Conservation (phyloP, 163 green algal species). For the Prototheca wickerhamii region DNA sequence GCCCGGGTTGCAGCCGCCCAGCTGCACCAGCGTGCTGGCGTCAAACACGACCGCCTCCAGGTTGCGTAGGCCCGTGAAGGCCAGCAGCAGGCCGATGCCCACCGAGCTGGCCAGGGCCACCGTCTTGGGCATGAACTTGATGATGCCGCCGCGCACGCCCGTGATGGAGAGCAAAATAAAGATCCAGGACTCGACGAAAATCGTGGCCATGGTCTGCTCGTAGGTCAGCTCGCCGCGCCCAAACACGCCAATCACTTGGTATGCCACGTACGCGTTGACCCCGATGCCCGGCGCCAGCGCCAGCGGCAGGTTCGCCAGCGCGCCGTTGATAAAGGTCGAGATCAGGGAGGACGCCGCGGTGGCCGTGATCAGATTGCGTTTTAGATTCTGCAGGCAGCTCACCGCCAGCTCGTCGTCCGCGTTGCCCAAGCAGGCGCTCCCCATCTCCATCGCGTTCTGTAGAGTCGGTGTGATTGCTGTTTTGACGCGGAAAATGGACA, state of each 20-base stretch:
- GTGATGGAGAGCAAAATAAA: slow-evolving; percentile 65
- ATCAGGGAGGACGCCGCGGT: slow-evolving; percentile 48
- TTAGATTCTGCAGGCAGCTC: slow-evolving; percentile 17
- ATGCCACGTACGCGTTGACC: slow-evolving; percentile 79
- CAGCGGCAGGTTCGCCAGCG: slow-evolving; percentile 51
- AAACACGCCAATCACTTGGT: slow-evolving; percentile 59
- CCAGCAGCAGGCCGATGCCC: slow-evolving; percentile 78
- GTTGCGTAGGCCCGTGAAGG: slow-evolving; percentile 64
- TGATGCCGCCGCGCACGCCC: slow-evolving; percentile 49
- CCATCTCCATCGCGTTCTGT: slow-evolving; percentile 6
- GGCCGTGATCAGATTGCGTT: slow-evolving; percentile 41
- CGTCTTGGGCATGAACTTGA: slow-evolving; percentile 50
- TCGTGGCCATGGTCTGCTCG: slow-evolving; percentile 51
- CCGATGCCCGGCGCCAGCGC: slow-evolving; percentile 49
- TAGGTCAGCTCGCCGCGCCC: slow-evolving; percentile 45
- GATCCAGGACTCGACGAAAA: slow-evolving; percentile 75
- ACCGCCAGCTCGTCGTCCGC: slow-evolving; percentile 5
- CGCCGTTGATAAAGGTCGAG: slow-evolving; percentile 48
- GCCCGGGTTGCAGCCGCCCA: slow-evolving; percentile 31
- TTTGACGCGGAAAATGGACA: no score
- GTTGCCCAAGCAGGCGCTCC: slow-evolving; percentile 20
- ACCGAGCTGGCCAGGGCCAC: slow-evolving; percentile 48
- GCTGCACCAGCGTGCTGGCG: slow-evolving; percentile 48
- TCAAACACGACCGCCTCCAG: slow-evolving; percentile 57
- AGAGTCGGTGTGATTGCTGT: no score